A percentile compares a stretch with the other conserved stretches of the same genome.
These are phyloP conservation scores for Aspergillus pseudonomiae DNA, from an alignment of 2,329 filamentous ascomycete genomes.

Conservation along the genomic window DNA sequence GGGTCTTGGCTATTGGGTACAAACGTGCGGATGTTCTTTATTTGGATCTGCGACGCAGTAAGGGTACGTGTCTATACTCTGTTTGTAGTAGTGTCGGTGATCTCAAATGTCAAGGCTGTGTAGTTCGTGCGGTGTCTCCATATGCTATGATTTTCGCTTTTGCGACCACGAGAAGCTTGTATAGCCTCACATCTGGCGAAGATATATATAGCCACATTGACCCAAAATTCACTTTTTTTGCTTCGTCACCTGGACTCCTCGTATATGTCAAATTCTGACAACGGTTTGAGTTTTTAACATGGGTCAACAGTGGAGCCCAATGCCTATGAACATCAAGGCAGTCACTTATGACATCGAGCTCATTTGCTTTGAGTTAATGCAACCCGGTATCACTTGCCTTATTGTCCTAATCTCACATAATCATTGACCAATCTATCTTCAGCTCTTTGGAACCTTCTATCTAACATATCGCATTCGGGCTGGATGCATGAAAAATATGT, in stretches of 20 bases:
- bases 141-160: not conserved
- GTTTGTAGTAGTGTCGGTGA: not conserved
- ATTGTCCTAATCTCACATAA: too few species aligned
- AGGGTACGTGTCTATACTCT: not conserved
- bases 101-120: not conserved
- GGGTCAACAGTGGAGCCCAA: not conserved
- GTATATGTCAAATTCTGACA: not conserved
- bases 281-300: not conserved
- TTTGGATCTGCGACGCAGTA: not conserved
- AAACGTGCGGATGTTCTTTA: not conserved
- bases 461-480: not conserved
- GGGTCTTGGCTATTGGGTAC: not conserved
- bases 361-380: not conserved
- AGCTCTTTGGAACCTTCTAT: too few species aligned
- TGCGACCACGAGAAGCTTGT: not conserved
- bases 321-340: too few species aligned
- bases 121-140: not conserved
- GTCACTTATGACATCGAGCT: not conserved
- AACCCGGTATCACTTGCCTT: too few species aligned
- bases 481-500: not conserved
- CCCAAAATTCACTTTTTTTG: not conserved
- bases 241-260: not conserved
- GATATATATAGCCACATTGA: not conserved
- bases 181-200: not conserved
- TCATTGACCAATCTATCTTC: too few species aligned